Evolutionary conservation across 2,329 filamentous ascomycete genomes (phyloP), one percentile per base, ranked within the genome.

Genomic region (Verticillium nubilum): DNA sequence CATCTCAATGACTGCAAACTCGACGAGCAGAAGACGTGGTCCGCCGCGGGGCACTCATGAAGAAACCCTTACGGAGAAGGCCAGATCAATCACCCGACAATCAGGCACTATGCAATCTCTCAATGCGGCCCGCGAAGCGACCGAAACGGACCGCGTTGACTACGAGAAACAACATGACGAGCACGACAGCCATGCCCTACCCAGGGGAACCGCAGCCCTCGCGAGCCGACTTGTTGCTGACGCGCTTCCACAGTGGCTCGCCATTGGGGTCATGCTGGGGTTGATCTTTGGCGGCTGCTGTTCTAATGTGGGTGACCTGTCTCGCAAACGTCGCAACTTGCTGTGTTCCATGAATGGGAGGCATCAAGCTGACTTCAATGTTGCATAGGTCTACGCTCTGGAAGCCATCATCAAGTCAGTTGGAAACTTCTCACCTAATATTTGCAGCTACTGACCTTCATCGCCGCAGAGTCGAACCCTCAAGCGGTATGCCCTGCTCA

Each of bases 211-310:
- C 12, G 10, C 47, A 17, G 23, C 25, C 6, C 56, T 57, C 15
- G 75, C 77, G 47, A 80, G 80, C 59, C 78, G 79, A 65, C 79
- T 84, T 62, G 79, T 82, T 64, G 81, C 82, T 66, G 80, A 83
- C 69, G 82, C 81, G 47, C 81, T 88, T 60, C 83, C 85, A 31
- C 81, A 82, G 72, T 88, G 84, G 82, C 73, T 90, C 37, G 82
- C 84, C 60, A 78, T 88, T 53, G 78, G 81, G 25, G 79, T 82
- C 60, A 96, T 96, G 83, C 81, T 94, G 60, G 82, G 82, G 57
- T 83, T 98, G 65, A 98, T 99, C 61, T 97, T 99, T 73, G 95
- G 95, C 57, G 95, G 95, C 29, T 97, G 92, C 72, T 97, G 93
- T 76, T 92, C 91, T 35, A 97, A 97, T 81, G 93, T 93, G 78